phyloP scores from a whole-genome alignment of 805 yeast genomes.

The Nakazawaea peltata region DNA sequence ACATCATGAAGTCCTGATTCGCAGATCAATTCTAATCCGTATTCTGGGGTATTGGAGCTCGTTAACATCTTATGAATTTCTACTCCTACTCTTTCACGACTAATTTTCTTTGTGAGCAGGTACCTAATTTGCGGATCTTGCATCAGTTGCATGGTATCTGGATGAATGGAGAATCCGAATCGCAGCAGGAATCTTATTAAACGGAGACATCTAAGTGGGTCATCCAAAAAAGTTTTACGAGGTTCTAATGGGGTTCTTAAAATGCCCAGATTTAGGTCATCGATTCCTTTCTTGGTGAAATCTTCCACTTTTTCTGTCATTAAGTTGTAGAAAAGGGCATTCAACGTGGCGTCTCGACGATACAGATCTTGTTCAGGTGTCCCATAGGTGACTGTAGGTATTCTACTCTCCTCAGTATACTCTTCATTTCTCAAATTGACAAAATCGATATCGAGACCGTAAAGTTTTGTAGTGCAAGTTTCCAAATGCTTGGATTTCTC shows the following conservation, averaged over 20 bases:
- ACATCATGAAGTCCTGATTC: slow-evolving; percentile 46
- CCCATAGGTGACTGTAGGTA: slow-evolving; percentile 79
- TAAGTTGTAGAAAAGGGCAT: slow-evolving; percentile 85
- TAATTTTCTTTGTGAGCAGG: slow-evolving; percentile 65
- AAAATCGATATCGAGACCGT: slow-evolving; percentile 83
- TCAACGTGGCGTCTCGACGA: slow-evolving; percentile 91
- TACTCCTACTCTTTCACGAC: slow-evolving; percentile 83
- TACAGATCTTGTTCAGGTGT: slow-evolving; percentile 88
- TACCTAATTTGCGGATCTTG: slow-evolving; percentile 41
- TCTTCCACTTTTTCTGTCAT: slow-evolving; percentile 69
- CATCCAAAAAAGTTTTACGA: slow-evolving; percentile 79
- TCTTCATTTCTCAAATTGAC: slow-evolving; percentile 86
- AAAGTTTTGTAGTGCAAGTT: slow-evolving; percentile 87
- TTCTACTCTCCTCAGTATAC: slow-evolving; percentile 75
- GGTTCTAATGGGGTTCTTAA: slow-evolving; percentile 88
- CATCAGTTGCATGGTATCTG: slow-evolving; percentile 59
- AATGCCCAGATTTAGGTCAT: slow-evolving; percentile 62
- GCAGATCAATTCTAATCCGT: slow-evolving; percentile 55
- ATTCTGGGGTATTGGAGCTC: slow-evolving; percentile 51
- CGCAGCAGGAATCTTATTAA: slow-evolving; percentile 80
- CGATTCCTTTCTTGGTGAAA: slow-evolving; percentile 66
- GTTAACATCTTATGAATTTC: slow-evolving; percentile 74
- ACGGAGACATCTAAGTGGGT: slow-evolving; percentile 85
- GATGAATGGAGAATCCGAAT: slow-evolving; percentile 60
- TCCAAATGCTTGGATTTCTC: slow-evolving; percentile 94